phyloP scores from a whole-genome alignment of 2,329 filamentous ascomycete genomes.

The Endoconidiophora laricicola region DNA sequence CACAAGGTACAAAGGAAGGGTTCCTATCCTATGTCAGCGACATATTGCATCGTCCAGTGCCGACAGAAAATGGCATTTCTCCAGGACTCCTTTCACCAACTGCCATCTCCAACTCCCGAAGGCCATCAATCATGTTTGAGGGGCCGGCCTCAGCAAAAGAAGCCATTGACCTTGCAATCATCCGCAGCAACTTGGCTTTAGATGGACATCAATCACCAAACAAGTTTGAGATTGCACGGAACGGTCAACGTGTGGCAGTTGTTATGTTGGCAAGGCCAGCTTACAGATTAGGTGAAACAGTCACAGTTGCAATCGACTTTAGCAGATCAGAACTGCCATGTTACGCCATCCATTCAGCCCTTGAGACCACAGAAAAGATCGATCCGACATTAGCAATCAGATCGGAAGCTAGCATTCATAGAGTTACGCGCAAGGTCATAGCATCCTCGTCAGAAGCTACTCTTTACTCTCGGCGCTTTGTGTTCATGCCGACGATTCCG shows the following conservation, averaged over 20 bases:
- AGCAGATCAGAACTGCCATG: slow-evolving; percentile 59
- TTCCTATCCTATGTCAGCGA: slow-evolving; percentile 67
- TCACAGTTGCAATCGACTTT: slow-evolving; percentile 76
- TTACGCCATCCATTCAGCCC: slow-evolving; percentile 66
- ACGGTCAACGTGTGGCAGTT: slow-evolving; percentile 79
- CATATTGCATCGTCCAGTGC: slow-evolving; percentile 39
- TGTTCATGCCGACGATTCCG: slow-evolving; percentile 73
- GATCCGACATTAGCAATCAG: slow-evolving; percentile 66
- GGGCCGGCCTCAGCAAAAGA: slow-evolving; percentile 55
- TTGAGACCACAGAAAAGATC: slow-evolving; percentile 78
- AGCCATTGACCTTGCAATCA: slow-evolving; percentile 77
- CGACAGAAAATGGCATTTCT: slow-evolving; percentile 29
- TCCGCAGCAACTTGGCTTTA: slow-evolving; percentile 57
- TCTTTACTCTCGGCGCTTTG: slow-evolving; percentile 60
- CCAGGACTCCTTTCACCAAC: slow-evolving; percentile 57
- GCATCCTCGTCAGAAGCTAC: slow-evolving; percentile 66
- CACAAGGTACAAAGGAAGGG: slow-evolving; percentile 30
- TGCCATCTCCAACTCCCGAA: slow-evolving; percentile 35
- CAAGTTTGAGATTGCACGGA: slow-evolving; percentile 85
- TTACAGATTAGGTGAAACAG: slow-evolving; percentile 75
- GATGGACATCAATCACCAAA: slow-evolving; percentile 69
- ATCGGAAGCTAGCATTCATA: slow-evolving; percentile 68
- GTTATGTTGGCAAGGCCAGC: slow-evolving; percentile 77
- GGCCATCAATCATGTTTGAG: slow-evolving; percentile 34
- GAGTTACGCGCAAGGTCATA: slow-evolving; percentile 71